Conservation (phyloP, 805 yeast genomes). For the Teunomyces pallodes region DNA sequence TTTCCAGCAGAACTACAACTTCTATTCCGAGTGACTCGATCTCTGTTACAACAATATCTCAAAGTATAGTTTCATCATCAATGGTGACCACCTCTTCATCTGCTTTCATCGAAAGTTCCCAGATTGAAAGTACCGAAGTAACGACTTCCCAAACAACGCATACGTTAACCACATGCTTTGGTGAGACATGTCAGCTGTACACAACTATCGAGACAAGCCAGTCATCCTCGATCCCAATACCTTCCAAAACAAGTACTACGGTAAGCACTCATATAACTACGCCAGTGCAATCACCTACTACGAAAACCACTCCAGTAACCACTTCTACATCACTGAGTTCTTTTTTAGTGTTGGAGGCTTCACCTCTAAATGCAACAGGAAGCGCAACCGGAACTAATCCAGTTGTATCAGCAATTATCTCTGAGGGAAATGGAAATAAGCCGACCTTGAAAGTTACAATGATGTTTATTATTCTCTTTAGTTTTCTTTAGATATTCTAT, state of each 20-base stretch:
- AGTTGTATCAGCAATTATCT: not conserved
- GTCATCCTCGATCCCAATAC: not conserved
- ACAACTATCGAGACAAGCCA: not conserved
- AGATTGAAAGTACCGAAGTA: not conserved
- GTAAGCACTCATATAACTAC: not conserved
- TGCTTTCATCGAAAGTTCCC: not conserved
- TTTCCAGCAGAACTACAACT: not conserved
- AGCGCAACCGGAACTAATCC: not conserved
- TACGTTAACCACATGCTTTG: not conserved
- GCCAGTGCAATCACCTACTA: not conserved
- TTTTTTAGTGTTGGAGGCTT: conserved; percentile 1
- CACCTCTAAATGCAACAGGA: conserved; percentile 3
- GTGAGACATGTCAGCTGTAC: not conserved
- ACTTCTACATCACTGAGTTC: not conserved
- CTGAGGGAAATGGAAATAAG: conserved; percentile 3
- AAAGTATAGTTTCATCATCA: not conserved
- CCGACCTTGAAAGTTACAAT: not conserved
- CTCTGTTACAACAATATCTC: not conserved
- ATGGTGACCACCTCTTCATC: not conserved
- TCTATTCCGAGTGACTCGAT: not conserved
- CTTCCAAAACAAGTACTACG: not conserved
- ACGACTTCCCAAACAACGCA: not conserved
- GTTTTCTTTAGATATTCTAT: not conserved
- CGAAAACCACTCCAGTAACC: not conserved
- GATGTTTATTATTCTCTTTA: not conserved